Conservation (phyloP, 2,329 filamentous ascomycete species). For the Pseudocercospora macadamiae region DNA sequence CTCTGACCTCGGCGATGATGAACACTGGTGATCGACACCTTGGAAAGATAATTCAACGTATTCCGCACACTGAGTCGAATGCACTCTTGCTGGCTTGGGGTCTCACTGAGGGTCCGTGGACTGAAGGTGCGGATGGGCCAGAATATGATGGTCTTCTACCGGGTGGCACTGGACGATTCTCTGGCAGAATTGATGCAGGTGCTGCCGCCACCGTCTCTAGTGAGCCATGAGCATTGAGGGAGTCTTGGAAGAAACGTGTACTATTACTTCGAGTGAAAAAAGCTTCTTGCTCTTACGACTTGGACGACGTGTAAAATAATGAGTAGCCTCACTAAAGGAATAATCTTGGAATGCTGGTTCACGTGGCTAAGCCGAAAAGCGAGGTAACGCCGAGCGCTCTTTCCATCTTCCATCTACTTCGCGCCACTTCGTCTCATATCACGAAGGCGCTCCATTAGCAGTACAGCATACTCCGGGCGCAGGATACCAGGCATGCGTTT, state of each 20-base stretch:
- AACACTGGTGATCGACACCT: conserved; percentile 40
- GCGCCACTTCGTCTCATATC: no score
- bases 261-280: neutral
- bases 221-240: no score
- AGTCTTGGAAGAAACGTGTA: neutral
- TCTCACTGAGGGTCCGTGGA: conserved; percentile 29
- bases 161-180: conserved; percentile 48
- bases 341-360: neutral
- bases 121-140: conserved; percentile 39
- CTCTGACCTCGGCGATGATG: conserved; percentile 43
- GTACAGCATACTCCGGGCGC: no score
- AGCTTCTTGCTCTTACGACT: neutral
- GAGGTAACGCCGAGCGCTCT: no score
- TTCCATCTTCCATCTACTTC: no score
- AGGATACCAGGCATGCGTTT: no score
- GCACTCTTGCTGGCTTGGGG: conserved; percentile 37
- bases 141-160: conserved; percentile 46
- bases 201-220: neutral
- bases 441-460: no score
- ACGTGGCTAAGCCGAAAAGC: neutral
- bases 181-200: conserved; percentile 25
- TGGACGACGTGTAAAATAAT: neutral
- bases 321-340: neutral
- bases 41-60: conserved; percentile 45
- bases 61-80: conserved; percentile 38